Conservation (phyloP, 2,329 filamentous ascomycete genomes). For the Didymella keratinophila region DNA sequence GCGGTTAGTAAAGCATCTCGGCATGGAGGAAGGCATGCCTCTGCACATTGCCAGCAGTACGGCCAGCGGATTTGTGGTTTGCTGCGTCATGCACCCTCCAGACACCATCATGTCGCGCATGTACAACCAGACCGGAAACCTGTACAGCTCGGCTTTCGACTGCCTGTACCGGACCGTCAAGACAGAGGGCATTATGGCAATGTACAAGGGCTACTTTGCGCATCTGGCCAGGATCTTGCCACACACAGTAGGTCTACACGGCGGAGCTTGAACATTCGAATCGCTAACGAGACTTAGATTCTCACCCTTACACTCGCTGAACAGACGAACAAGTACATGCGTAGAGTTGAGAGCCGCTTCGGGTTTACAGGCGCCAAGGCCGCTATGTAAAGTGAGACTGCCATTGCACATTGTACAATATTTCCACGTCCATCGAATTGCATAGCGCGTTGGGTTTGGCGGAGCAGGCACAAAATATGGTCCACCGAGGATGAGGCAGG, state of each 20-base stretch:
- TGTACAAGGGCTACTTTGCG: slow-evolving; percentile 98
- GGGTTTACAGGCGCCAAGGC: slow-evolving; percentile 45
- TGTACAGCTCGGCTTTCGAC: slow-evolving; percentile 94
- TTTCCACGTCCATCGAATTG: slow-evolving; percentile 4
- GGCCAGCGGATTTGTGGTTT: slow-evolving; percentile 93
- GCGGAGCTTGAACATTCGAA: neutral
- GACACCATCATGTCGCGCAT: slow-evolving; percentile 98
- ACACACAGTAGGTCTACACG: slow-evolving; percentile 70
- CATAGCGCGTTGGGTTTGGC: slow-evolving; percentile 9
- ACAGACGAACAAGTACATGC: slow-evolving; percentile 93
- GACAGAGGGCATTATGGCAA: slow-evolving; percentile 88
- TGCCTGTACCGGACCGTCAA: slow-evolving; percentile 89
- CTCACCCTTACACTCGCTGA: slow-evolving; percentile 92
- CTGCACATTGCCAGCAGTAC: slow-evolving; percentile 90
- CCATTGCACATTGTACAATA: slow-evolving; percentile 7
- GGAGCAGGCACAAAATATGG: neutral
- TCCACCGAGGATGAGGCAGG: neutral
- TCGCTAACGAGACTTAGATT: slow-evolving; percentile 62
- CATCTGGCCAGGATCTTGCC: slow-evolving; percentile 93
- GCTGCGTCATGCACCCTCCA: slow-evolving; percentile 97
- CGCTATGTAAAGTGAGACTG: slow-evolving; percentile 1
- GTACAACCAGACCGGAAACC: slow-evolving; percentile 97
- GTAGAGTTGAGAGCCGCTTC: slow-evolving; percentile 73
- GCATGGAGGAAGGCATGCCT: slow-evolving; percentile 88
- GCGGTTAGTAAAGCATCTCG: slow-evolving; percentile 78